phyloP scores from a whole-genome alignment of 73 alveolate genomes.

The Paramecium octaurelia region DNA sequence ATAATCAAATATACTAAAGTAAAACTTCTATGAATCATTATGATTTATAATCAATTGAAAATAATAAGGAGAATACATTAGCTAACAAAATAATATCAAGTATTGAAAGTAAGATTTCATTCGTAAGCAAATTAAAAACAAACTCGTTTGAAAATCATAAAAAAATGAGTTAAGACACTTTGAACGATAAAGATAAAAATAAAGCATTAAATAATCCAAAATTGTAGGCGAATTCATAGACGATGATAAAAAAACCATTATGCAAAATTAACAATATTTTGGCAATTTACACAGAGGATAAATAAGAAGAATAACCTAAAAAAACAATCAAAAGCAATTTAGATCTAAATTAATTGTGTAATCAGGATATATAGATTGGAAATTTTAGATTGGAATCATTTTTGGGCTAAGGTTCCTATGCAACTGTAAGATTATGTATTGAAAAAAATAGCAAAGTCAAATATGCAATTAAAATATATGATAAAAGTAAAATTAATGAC shows the following conservation, averaged over 20 bases:
- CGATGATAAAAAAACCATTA: not conserved
- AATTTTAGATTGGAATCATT: constrained; percentile 57
- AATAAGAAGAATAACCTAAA: not conserved
- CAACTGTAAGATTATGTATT: constrained; percentile 77
- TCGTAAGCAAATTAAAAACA: not conserved
- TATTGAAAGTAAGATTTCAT: not conserved
- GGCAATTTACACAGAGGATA: not conserved
- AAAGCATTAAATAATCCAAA: not conserved
- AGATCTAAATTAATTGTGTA: constrained; percentile 5
- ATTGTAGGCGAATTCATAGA: not conserved
- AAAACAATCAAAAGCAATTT: not conserved
- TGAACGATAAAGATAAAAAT: not conserved
- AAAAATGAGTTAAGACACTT: not conserved
- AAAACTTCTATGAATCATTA: not conserved
- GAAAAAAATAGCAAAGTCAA: constrained; percentile 70
- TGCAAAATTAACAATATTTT: not conserved
- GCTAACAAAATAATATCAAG: not conserved
- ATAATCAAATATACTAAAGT: not conserved
- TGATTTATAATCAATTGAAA: not conserved
- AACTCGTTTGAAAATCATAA: not conserved
- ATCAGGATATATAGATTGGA: constrained; percentile 31
- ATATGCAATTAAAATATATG: constrained; percentile 90
- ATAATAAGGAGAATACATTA: not conserved
- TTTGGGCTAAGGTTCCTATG: constrained; percentile 92
- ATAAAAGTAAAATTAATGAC: constrained; percentile 84